Base-by-base conservation (phyloP, 495 filamentous ascomycete species). In the Talaromyces stipitatus region DNA sequence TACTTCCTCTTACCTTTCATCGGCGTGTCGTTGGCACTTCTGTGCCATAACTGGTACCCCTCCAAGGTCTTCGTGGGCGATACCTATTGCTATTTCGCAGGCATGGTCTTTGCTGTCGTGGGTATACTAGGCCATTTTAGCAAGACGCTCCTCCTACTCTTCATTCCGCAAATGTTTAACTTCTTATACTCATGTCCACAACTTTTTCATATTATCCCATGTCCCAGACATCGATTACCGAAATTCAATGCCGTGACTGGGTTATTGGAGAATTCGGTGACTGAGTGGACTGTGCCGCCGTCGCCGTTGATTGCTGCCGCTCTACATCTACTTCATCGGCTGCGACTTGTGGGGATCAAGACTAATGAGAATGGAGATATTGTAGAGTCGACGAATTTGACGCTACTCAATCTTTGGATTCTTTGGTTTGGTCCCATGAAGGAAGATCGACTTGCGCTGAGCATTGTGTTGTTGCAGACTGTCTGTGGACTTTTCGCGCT, bases 31-130 rank as follows among this genome's bases (percentile, higher is more conserved):
- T 66, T 87, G 22, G 95, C 94, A 1, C 81, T 99, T 23, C 80
- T 91, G 61, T 82, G 69, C 68, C 91, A 99, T 73, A 99, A 99
- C 65, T 95, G 91, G 90, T 99, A 92, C 67, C 94, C 94, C 1
- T 89, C 92, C 12, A 85, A 84, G 55, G 95, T 96, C 1, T 99
- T 99, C 64, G 92, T 96, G 1, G 94, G 94, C 23, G 94, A 99
- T 66, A 99, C 94, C 16, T 99, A 97, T 75, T 99, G 94, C 78
- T 99, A 99, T 70, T 95, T 99, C 63, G 92, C 94, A 0, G 94
- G 94, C 57, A 99, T 97, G 92, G 90, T 96, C 10, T 97, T 99
- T 64, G 95, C 91, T 16, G 91, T 97, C 54, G 94, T 97, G 58
- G 90, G 90, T 48, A 96, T 99, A 58, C 76, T 96, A 22, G 94